A percentile compares a stretch with the other conserved stretches of the same genome.
Evolutionary conservation across 2,329 filamentous ascomycete genomes (phyloP).

Genomic region (Podosphaera xanthii): DNA sequence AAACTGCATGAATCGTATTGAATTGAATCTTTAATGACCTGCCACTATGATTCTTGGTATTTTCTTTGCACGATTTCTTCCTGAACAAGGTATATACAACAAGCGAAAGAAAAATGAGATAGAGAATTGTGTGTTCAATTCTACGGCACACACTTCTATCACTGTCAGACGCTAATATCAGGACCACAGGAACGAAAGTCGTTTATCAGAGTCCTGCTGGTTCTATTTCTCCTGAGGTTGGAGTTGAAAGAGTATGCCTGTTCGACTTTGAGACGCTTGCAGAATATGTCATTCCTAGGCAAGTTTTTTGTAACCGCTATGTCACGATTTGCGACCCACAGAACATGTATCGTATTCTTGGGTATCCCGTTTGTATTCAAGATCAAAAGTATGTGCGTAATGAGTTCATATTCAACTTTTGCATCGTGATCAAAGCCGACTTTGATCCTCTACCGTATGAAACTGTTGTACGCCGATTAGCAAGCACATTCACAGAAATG

Average conservation of each 20-base stretch:
- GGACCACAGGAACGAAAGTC: conserved; percentile 30
- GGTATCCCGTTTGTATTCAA: conserved; percentile 72
- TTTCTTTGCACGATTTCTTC: conserved; percentile 47
- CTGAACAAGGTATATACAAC: conserved; percentile 30
- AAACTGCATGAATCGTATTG: too few relatives aligned
- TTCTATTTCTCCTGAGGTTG: conserved; percentile 31
- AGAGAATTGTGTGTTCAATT: neutral
- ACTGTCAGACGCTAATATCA: neutral
- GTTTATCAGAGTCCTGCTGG: conserved; percentile 39
- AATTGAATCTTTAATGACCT: too few relatives aligned
- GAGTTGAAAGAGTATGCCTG: conserved; percentile 33
- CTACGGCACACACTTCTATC: neutral
- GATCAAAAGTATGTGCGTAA: conserved; percentile 69
- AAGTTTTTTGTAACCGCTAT: conserved; percentile 84
- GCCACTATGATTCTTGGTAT: conserved; percentile 41
- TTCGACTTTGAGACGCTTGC: conserved; percentile 72
- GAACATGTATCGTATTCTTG: conserved; percentile 53
- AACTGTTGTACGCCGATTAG: conserved; percentile 66
- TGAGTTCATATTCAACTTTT: conserved; percentile 98
- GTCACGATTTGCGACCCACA: conserved; percentile 55
- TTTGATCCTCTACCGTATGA: conserved; percentile 59
- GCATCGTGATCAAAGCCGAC: conserved; percentile 50
- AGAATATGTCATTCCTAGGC: conserved; percentile 82
- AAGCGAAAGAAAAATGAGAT: neutral
- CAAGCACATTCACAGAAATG: conserved; percentile 64